These are phyloP conservation scores for Taiwanofungus camphoratus DNA, from an alignment of 1,284 basidiomycete genomes.

Conservation along the genomic window DNA sequence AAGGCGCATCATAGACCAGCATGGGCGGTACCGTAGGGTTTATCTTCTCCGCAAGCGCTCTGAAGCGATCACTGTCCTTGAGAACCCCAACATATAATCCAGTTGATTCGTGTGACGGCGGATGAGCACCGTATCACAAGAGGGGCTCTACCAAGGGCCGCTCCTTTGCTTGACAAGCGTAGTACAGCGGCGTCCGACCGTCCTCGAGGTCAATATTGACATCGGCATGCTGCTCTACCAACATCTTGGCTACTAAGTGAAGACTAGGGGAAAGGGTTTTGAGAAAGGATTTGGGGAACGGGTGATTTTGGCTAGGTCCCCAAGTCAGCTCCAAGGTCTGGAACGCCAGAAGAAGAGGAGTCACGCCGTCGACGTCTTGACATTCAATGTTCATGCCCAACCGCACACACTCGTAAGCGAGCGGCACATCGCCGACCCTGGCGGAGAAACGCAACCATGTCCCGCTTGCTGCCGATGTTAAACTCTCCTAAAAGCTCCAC, in stretches of 20 bases:
- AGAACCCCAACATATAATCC: no score
- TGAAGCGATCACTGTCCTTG: neutral
- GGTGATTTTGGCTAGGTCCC: neutral
- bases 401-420: conserved; percentile 16
- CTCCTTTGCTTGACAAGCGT: conserved; percentile 2
- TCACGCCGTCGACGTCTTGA: conserved; percentile 11
- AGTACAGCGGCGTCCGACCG: conserved; percentile 1
- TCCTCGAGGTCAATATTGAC: neutral
- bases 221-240: neutral
- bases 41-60: neutral
- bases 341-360: conserved; percentile 13
- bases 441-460: conserved; percentile 11
- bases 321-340: no score
- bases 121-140: conserved; percentile 14
- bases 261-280: no score
- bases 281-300: no score
- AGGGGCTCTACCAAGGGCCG: conserved; percentile 13
- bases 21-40: conserved; percentile 11
- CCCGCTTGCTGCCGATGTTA: neutral
- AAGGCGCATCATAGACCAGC: conserved; percentile 16
- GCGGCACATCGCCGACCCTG: conserved; percentile 10
- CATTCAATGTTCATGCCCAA: conserved; percentile 13
- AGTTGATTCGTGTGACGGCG: neutral
- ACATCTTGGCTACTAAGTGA: neutral
- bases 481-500: no score